Percentiles rank a stretch among this genome's conserved stretches.
phyloP scores from a whole-genome alignment of 2,329 filamentous ascomycete species.

The Graphiopsis chlorocephala region DNA sequence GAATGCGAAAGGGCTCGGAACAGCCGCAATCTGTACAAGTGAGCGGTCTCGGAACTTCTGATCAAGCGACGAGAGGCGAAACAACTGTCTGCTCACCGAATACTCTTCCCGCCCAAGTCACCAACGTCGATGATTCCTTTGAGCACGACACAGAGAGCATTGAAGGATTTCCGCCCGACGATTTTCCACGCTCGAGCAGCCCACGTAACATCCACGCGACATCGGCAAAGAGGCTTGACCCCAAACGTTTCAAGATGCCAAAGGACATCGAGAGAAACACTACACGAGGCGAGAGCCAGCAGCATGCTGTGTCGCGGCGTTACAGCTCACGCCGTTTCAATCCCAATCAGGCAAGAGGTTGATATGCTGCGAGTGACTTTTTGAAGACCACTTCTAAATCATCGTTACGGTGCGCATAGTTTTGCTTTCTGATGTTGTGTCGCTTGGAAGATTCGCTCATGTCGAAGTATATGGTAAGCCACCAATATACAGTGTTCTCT shows the following conservation, averaged over 20 bases:
- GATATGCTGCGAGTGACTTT: background rate
- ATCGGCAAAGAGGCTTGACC: background rate
- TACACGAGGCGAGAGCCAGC: background rate
- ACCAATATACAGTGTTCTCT: background rate
- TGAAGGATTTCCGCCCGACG: background rate
- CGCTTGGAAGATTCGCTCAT: background rate
- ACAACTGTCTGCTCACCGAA: background rate
- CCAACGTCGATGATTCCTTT: background rate
- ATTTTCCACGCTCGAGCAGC: background rate
- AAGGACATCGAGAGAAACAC: background rate
- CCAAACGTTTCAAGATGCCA: background rate
- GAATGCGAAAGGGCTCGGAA: background rate
- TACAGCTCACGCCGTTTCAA: background rate
- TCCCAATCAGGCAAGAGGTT: background rate
- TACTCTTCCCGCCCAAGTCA: background rate
- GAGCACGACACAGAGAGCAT: background rate
- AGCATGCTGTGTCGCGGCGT: background rate
- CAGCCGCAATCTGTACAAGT: slow-evolving; percentile 16
- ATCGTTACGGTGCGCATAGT: background rate
- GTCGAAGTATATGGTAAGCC: background rate
- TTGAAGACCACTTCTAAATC: background rate
- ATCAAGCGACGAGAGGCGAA: slow-evolving; percentile 15
- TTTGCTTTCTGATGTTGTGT: background rate
- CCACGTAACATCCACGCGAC: background rate
- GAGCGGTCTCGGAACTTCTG: slow-evolving; percentile 19